phyloP scores from a whole-genome alignment of 2,329 filamentous ascomycete genomes.

The Pseudogymnoascus sp. region DNA sequence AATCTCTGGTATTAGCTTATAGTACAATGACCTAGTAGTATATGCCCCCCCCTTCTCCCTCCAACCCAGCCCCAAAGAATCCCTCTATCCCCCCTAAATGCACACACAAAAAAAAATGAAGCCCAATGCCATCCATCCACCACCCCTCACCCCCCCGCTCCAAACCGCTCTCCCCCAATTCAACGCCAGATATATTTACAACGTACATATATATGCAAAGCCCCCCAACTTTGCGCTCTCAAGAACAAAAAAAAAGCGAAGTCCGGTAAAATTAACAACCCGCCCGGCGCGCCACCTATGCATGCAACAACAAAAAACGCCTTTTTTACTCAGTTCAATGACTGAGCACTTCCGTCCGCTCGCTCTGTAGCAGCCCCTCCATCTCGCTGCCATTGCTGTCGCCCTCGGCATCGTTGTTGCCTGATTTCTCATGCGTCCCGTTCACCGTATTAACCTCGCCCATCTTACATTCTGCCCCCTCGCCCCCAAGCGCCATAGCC shows the following conservation, averaged over 20 bases:
- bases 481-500: background rate
- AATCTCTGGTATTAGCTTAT: background rate
- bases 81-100: background rate
- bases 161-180: background rate
- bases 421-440: background rate
- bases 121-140: background rate
- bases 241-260: background rate
- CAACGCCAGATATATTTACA: constrained; percentile 7
- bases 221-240: background rate
- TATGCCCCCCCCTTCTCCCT: background rate
- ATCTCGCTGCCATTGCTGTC: background rate
- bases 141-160: background rate
- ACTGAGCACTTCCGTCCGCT: background rate
- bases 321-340: background rate
- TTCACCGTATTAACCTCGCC: background rate
- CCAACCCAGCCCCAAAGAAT: no score
- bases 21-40: constrained; percentile 1
- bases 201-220: constrained; percentile 7
- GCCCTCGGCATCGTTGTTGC: background rate
- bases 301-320: background rate
- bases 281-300: background rate
- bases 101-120: background rate
- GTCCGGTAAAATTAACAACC: background rate
- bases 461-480: background rate
- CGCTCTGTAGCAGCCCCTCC: background rate